Base-by-base conservation (phyloP, 192 early-diverging fungal species). In the Gaertneriomyces sp. region DNA sequence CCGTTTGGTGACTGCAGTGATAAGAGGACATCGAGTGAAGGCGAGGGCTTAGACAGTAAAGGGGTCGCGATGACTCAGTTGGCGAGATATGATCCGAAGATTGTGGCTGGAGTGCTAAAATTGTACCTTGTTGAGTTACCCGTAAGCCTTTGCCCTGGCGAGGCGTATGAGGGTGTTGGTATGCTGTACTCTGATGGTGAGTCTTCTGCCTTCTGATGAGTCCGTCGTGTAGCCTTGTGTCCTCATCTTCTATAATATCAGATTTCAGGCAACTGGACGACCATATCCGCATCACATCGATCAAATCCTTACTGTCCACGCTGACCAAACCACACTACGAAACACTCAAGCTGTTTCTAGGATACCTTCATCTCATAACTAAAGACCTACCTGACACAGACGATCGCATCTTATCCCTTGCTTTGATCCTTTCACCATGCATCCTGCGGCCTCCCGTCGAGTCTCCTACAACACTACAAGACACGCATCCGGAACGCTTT, bases 101-200 rank as follows among this genome's bases (percentile, higher is more conserved):
- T 74, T 14, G 58, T 72, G 42, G 71, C 76, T 8, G 68, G 68
- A 9, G 60, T 77, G 10, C 41, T 77, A 14, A 73, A 68, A 53
- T 43, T 71, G 59, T 77, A 65, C 56, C 54, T 77, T 45, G 43
- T 62, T 7, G 76, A 77, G 55, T 44, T 66, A 25, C 71, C 76
- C 7, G 59, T 45, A 4, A 59, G 68, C 54, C 41, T 77, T 16
- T 66, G 68, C 38, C 44, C 58, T 41, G 39, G 38, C 33, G 72
- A 73, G 20, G 44, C 58, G 7, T 73, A 77, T 44, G 76, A 77
- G 5, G 51, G 68, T 7, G 40, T 77, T 20, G 45, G 57, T 50
- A 58, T 68, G 51, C 49, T 77, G 33, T 77, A 77, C 54, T 55
- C 56, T 40, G 71, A 68, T 66, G 68, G 70, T 74, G 46, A 57